Evolutionary conservation across 2,329 filamentous ascomycete genomes (phyloP).

Genomic region (Neopestalotiopsis sp.): DNA sequence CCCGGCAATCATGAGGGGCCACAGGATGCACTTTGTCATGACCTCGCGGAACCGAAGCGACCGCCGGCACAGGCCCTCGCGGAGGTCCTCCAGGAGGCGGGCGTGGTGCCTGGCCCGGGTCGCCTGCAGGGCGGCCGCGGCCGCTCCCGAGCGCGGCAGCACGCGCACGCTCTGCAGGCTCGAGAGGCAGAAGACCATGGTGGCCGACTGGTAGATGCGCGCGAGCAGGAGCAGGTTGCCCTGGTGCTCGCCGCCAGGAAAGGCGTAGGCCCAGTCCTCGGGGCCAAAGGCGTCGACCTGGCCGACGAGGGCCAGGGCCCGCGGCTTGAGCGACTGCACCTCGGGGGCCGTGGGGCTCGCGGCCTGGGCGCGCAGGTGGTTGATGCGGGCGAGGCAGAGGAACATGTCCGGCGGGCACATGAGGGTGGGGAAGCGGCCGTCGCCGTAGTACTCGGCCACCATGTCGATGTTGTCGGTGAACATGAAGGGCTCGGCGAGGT

Average conservation of each 20-base stretch:
- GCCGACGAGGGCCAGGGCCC: conserved; percentile 27
- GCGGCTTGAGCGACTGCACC: background rate
- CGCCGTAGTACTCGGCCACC: conserved; percentile 27
- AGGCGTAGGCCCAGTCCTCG: conserved; percentile 29
- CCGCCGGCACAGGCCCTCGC: background rate
- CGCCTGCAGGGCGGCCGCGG: conserved; percentile 13
- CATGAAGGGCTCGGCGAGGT: conserved; percentile 24
- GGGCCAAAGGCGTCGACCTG: conserved; percentile 35
- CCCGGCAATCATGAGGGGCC: conserved; percentile 40
- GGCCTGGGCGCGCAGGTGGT: conserved; percentile 31
- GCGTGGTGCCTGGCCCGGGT: conserved; percentile 21
- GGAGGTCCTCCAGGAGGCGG: conserved; percentile 25
- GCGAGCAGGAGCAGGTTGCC: conserved; percentile 35
- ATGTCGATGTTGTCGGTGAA: conserved; percentile 30
- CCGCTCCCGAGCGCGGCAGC: conserved; percentile 21
- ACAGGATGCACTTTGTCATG: conserved; percentile 33
- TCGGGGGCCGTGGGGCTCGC: background rate
- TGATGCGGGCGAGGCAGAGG: conserved; percentile 33
- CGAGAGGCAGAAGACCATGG: conserved; percentile 29
- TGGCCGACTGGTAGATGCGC: conserved; percentile 36
- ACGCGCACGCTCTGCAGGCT: conserved; percentile 35
- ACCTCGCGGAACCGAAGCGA: background rate
- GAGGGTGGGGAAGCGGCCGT: conserved; percentile 25
- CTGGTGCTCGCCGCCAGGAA: conserved; percentile 22
- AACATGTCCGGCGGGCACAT: conserved; percentile 33